Base-by-base conservation (phyloP, 202 grass and related monocot species). In the Schoenoplectus tabernaemontani region DNA sequence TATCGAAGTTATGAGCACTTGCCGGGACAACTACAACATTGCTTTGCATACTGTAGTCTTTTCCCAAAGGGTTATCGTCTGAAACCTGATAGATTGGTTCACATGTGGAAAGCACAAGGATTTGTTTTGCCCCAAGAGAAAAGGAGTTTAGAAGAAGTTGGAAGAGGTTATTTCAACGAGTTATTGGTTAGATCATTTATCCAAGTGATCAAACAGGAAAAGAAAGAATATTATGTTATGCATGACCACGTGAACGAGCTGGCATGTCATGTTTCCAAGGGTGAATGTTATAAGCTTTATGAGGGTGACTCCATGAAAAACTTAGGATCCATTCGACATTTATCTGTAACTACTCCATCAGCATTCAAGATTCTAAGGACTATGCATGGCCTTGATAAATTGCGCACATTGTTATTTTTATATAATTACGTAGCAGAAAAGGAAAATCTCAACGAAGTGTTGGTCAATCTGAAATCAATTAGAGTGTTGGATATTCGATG, bases 21-120 rank as follows among this genome's bases (percentile, higher is more conserved):
- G 23, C 56, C 56, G 3, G 38, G 4, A 34, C 59, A 53, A 1
- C 20, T 81, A 12, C 59, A 67, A n/a, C 60, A 20, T 33, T 90
- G 85, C 82, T 87, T 90, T 58, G 62, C 84, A 7, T 90, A 82
- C 70, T 90, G 77, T 82, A 90, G 70, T n/a, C 72, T 90, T 82
- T 90, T 90, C 82, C 85, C 85, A 7, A 90, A 87, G 72, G 80
- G 84, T 10, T 87, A 82, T 69, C 81, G 59, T 11, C 82, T 90
- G 59, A 82, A 85, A 34, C 82, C 50, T 6, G 77, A 85, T n/a
- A 66, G 74, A 46, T 48, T 87, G 43, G 11, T 90, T 37, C 26
- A 62, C n/a, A 87, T 90, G 88, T 90, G 88, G 88, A 84, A 84
- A 56, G 70, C 81, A 19, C 81, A 87, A 13, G 88, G 84, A 34